phyloP scores from a whole-genome alignment of 805 yeast genomes.

The Candida anglica region DNA sequence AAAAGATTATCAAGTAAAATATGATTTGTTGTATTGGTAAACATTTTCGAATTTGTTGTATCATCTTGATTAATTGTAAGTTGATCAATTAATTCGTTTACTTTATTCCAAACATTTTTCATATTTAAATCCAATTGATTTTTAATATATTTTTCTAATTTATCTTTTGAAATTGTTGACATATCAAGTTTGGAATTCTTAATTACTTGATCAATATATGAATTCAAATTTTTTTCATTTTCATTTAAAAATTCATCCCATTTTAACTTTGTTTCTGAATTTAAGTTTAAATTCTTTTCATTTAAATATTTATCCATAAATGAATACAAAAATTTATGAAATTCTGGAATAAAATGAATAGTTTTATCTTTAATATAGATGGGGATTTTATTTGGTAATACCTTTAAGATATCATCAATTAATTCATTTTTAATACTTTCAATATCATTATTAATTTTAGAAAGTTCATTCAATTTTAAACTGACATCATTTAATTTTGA shows the following conservation, averaged over 20 bases:
- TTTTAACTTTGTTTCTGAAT: not conserved
- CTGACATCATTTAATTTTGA: conserved; percentile 13
- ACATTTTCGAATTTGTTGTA: conserved; percentile 4
- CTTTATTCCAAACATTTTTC: conserved; percentile 15
- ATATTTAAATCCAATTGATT: conserved; percentile 20
- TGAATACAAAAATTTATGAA: conserved; percentile 28
- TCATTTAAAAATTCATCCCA: conserved; percentile 23
- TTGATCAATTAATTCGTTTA: conserved; percentile 23
- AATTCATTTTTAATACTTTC: conserved; percentile 13
- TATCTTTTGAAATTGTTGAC: conserved; percentile 12
- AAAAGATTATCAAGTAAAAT: conserved; percentile 25
- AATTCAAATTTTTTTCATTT: conserved; percentile 15
- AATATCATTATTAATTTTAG: conserved; percentile 9
- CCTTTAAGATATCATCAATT: conserved; percentile 13
- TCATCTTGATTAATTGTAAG: conserved; percentile 7
- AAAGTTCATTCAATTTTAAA: conserved; percentile 11
- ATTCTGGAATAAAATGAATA: conserved; percentile 37
- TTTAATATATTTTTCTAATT: conserved; percentile 19
- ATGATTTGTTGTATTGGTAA: conserved; percentile 13
- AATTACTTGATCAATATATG: conserved; percentile 9
- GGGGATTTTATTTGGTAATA: conserved; percentile 29
- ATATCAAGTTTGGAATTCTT: not conserved
- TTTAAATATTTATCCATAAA: conserved; percentile 26
- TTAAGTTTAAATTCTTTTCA: conserved; percentile 7
- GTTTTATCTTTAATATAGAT: conserved; percentile 26